phyloP scores from a whole-genome alignment of 257 asterid genomes.

The Ophiorrhiza pumila region DNA sequence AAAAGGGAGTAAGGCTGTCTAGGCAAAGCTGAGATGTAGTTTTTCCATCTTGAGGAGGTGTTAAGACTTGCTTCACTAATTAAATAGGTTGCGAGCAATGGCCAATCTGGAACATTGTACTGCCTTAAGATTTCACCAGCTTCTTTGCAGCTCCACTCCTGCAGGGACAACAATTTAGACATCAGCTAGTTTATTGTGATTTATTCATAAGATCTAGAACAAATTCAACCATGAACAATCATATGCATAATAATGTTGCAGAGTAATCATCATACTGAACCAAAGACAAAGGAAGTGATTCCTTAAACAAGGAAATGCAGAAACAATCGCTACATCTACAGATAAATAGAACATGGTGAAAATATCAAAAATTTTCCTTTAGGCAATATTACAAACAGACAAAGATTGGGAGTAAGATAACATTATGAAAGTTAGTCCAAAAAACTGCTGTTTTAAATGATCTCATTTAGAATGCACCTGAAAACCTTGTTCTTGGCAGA shows the following conservation, averaged over 20 bases:
- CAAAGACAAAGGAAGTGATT: not conserved
- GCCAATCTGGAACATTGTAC: conserved; percentile 90
- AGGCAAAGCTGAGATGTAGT: conserved; percentile 89
- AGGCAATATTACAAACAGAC: not conserved
- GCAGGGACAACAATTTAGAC: conserved; percentile 23
- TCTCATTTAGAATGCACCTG: not conserved
- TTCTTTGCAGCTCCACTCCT: conserved; percentile 79
- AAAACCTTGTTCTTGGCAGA: not conserved
- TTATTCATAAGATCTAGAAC: not conserved
- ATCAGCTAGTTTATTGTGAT: not conserved
- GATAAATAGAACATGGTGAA: not conserved
- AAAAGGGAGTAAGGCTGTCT: conserved; percentile 94
- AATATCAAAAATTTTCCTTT: not conserved
- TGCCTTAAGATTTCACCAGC: conserved; percentile 67
- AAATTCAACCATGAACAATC: not conserved
- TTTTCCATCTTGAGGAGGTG: conserved; percentile 78
- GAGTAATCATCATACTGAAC: not conserved
- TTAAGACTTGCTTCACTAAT: conserved; percentile 76
- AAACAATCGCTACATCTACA: not conserved
- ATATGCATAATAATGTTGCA: not conserved
- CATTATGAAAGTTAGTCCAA: not conserved
- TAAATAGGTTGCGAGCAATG: conserved; percentile 81
- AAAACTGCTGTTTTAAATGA: not conserved
- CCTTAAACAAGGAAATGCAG: not conserved
- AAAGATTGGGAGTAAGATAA: not conserved